These are phyloP conservation scores for Scheffersomyces stipitis DNA, from an alignment of 805 yeast genomes.

Conservation along the genomic window DNA sequence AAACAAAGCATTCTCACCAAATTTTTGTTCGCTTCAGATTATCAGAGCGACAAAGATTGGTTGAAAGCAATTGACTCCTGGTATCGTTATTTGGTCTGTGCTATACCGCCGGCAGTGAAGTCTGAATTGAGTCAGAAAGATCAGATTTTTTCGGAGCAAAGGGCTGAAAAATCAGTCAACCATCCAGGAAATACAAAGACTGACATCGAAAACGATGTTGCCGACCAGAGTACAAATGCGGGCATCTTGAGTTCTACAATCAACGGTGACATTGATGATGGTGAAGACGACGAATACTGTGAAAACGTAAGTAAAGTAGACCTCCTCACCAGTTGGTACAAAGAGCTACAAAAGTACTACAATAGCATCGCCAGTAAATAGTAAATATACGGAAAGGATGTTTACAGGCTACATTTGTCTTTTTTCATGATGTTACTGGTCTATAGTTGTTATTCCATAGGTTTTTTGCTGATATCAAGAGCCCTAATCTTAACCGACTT, in stretches of 20 bases:
- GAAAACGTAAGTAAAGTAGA: slow-evolving; percentile 10
- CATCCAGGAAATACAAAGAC: neutral
- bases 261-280: slow-evolving; percentile 4
- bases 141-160: slow-evolving; percentile 33
- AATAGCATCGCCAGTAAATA: slow-evolving; percentile 3
- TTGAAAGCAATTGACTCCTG: slow-evolving; percentile 13
- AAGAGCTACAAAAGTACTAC: slow-evolving; percentile 9
- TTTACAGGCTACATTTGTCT: too few species aligned
- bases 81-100: slow-evolving; percentile 19
- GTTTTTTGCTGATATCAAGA: too few species aligned
- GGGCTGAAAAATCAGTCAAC: slow-evolving; percentile 17
- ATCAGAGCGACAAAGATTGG: slow-evolving; percentile 3
- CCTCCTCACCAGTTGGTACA: slow-evolving; percentile 13
- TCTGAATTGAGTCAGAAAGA: slow-evolving; percentile 33
- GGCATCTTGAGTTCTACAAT: slow-evolving; percentile 13
- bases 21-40: slow-evolving; percentile 9
- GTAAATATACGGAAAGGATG: too few species aligned
- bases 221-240: slow-evolving; percentile 6
- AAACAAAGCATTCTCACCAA: neutral
- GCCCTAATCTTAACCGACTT: too few species aligned
- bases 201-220: slow-evolving; percentile 3
- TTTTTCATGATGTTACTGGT: too few species aligned
- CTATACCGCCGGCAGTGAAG: slow-evolving; percentile 29
- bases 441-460: too few species aligned
- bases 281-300: slow-evolving; percentile 18